A percentile compares a stretch with the other conserved stretches of the same genome.
Evolutionary conservation across 2,329 filamentous ascomycete species (phyloP).

Genomic region (Akanthomyces uredinophilus): DNA sequence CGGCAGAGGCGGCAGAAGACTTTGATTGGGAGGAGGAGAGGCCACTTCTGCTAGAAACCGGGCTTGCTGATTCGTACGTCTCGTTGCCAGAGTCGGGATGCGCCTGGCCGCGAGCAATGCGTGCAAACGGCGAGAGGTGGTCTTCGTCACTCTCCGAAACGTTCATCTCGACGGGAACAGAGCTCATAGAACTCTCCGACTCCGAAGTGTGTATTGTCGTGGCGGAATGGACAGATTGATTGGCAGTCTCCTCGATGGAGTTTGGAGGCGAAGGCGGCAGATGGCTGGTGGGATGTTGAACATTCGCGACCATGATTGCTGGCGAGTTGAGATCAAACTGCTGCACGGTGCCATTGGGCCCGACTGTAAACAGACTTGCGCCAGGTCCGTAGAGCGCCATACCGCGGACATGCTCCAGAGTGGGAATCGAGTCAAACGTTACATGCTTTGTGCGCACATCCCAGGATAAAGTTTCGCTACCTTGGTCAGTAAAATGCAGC

Average conservation of each 20-base stretch:
- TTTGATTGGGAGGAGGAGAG: slow-evolving; percentile 51
- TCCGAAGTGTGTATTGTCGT: slow-evolving; percentile 47
- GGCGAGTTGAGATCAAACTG: slow-evolving; percentile 91
- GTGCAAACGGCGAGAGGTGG: slow-evolving; percentile 68
- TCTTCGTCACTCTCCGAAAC: slow-evolving; percentile 74
- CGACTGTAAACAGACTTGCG: slow-evolving; percentile 87
- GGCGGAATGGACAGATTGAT: slow-evolving; percentile 42
- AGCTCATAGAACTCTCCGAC: slow-evolving; percentile 42
- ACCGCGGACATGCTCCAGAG: slow-evolving; percentile 72
- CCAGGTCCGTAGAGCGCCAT: slow-evolving; percentile 85
- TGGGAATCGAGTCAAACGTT: slow-evolving; percentile 82
- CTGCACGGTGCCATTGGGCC: slow-evolving; percentile 82
- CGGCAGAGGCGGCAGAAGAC: slow-evolving; percentile 38
- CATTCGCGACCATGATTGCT: slow-evolving; percentile 73
- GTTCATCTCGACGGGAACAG: slow-evolving; percentile 50
- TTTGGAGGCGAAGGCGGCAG: slow-evolving; percentile 79
- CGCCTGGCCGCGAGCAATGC: slow-evolving; percentile 67
- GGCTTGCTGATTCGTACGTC: slow-evolving; percentile 60
- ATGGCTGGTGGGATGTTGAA: slow-evolving; percentile 76
- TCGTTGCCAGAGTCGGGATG: slow-evolving; percentile 49
- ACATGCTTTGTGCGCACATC: slow-evolving; percentile 98
- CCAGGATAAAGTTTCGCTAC: slow-evolving; percentile 86
- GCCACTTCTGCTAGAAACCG: slow-evolving; percentile 57
- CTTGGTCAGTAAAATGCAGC: slow-evolving; percentile 29
- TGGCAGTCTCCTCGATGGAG: slow-evolving; percentile 66